A percentile compares a stretch with the other conserved stretches of the same genome.
Conservation (phyloP, 192 early-diverging fungal species). For the Jimgerdemannia lactiflua region DNA sequence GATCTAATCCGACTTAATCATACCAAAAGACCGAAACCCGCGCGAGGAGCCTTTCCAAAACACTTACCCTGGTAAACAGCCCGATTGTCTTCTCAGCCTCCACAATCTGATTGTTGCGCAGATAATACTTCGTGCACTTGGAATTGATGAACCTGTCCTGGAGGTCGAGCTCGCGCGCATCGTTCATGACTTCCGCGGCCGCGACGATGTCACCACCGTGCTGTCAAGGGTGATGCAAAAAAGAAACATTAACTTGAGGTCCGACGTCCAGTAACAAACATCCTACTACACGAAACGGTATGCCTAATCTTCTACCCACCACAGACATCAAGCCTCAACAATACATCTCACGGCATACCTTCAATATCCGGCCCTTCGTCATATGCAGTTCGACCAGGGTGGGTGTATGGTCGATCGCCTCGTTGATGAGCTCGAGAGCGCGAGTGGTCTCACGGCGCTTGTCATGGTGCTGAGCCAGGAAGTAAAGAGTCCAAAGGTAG, state of each 20-base stretch:
- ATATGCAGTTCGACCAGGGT: slow-evolving; percentile 89
- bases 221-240: slow-evolving; percentile 30
- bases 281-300: no score
- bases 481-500: slow-evolving; percentile 87
- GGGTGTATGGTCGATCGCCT: slow-evolving; percentile 84
- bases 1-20: no score
- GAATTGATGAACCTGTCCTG: slow-evolving; percentile 96
- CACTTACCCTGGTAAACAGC: slow-evolving; percentile 74
- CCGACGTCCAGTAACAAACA: neutral
- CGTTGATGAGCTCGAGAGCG: slow-evolving; percentile 77
- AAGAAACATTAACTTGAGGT: slow-evolving; percentile 4
- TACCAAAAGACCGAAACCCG: no score
- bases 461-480: slow-evolving; percentile 89
- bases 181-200: slow-evolving; percentile 80
- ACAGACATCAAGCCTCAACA: neutral
- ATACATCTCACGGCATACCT: slow-evolving; percentile 42
- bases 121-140: slow-evolving; percentile 92
- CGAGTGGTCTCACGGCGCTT: slow-evolving; percentile 61
- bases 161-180: slow-evolving; percentile 84
- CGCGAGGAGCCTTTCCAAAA: no score
- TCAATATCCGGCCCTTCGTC: slow-evolving; percentile 92
- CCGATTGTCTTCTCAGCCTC: slow-evolving; percentile 85
- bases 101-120: slow-evolving; percentile 73
- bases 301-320: no score
- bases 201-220: slow-evolving; percentile 73